A percentile compares a stretch with the other conserved stretches of the same genome.
Evolutionary conservation across 164 flowering plant species (phyloP).

Genomic region (Kingdonia uniflora): DNA sequence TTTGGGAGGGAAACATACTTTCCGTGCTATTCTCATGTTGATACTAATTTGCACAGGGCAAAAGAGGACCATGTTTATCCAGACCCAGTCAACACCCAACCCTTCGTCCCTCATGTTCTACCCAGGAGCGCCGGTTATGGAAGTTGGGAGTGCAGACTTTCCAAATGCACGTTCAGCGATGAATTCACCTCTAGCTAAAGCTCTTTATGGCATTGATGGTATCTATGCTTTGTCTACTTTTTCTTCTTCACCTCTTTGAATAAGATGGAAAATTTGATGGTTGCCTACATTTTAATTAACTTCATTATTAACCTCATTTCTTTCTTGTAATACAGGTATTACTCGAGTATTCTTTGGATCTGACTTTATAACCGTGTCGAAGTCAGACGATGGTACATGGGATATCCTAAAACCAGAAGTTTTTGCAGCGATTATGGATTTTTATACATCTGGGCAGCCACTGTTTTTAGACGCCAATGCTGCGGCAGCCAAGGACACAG

Average conservation of each 20-base stretch:
- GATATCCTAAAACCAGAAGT: slow-evolving; percentile 84
- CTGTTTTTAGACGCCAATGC: slow-evolving; percentile 58
- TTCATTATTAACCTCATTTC: slow-evolving; percentile 1
- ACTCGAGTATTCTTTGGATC: slow-evolving; percentile 88
- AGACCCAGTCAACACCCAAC: slow-evolving; percentile 90
- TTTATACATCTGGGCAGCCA: slow-evolving; percentile 80
- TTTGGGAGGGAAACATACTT: background rate
- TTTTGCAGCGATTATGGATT: slow-evolving; percentile 95
- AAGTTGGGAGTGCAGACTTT: slow-evolving; percentile 86
- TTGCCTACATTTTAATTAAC: background rate
- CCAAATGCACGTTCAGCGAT: slow-evolving; percentile 88
- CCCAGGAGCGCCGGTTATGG: slow-evolving; percentile 94
- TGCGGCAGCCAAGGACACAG: slow-evolving; percentile 77
- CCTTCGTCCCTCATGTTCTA: slow-evolving; percentile 90
- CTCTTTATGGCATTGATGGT: slow-evolving; percentile 82
- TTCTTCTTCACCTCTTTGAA: background rate
- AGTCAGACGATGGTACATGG: slow-evolving; percentile 80
- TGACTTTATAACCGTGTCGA: slow-evolving; percentile 86
- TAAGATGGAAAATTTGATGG: background rate
- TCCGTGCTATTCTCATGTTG: background rate
- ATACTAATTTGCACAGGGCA: slow-evolving; percentile 42
- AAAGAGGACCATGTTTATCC: slow-evolving; percentile 86
- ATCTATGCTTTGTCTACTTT: slow-evolving; percentile 4
- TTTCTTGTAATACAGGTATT: slow-evolving; percentile 36
- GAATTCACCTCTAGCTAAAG: slow-evolving; percentile 78